Base-by-base conservation (phyloP, 257 asterid species). In the Nicotiana obtusifolia region DNA sequence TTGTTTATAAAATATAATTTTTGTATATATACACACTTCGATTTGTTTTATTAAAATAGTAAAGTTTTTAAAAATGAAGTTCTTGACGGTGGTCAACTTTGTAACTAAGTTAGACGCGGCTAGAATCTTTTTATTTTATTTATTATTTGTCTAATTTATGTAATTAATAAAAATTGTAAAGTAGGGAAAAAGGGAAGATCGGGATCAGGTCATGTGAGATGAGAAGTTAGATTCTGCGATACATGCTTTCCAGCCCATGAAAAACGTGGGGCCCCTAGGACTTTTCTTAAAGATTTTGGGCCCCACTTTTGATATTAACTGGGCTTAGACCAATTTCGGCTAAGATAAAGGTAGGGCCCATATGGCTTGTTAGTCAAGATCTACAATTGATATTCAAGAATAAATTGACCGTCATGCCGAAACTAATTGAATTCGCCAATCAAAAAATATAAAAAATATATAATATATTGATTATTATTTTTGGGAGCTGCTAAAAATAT, bases 231-330 rank as follows among this genome's bases (percentile, higher is more conserved):
- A 37, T 75, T 64, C 57, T 80, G 33, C n/a, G 30, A 30, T 68
- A 41, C 66, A 66, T 86, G 87, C 83, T 62, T 78, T 84, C 81
- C 84, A 82, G 87, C 83, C 86, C 84, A 84, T 81, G 22, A 28
- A 41, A 71, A 49, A 66, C 35, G 54, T 80, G 81, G 77, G 41
- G 77, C 75, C 77, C 16, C 11, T 7, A 0, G 26, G 54, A 78
- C 81, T 15, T 44, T 52, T 76, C 22, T 26, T 81, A 79, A 81
- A 76, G 37, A 1, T 17, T 10, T 26, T 17, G 62, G 84, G 75
- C n/a, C 80, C 89, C 66, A 78, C 56, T 62, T 28, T 41, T 44
- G 31, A 28, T 62, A 35, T 62, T 24, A 62, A 67, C 53, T 64
- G 57, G 41, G 20, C 35, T 54, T 59, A 33, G 53, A 68, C 65